Evolutionary conservation across 495 filamentous ascomycete genomes (phyloP).

Genomic region (Chaetomium cochliodes): DNA sequence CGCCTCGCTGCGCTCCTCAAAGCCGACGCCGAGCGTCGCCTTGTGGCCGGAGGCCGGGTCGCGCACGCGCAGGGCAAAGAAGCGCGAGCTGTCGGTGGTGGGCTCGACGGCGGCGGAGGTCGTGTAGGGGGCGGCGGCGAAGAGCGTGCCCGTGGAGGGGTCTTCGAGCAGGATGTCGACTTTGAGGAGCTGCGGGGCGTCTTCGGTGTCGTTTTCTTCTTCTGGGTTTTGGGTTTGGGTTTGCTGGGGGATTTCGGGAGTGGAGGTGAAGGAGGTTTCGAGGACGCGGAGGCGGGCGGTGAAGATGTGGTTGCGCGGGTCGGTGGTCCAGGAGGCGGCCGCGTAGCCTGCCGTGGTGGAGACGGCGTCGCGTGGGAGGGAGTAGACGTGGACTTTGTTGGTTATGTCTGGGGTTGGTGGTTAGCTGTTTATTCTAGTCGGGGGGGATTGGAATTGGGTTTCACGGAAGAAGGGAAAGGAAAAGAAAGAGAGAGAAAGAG

Average conservation of each 20-base stretch:
- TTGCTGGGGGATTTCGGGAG: background rate
- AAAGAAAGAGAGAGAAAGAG: background rate
- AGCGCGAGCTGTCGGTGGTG: constrained; percentile 69
- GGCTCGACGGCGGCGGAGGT: constrained; percentile 60
- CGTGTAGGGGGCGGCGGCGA: constrained; percentile 76
- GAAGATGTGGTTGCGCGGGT: constrained; percentile 70
- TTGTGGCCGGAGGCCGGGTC: constrained; percentile 65
- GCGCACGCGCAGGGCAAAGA: constrained; percentile 77
- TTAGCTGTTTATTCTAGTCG: background rate
- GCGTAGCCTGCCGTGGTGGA: constrained; percentile 67
- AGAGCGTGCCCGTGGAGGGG: constrained; percentile 63
- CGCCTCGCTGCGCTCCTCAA: constrained; percentile 78
- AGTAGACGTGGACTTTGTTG: constrained; percentile 71
- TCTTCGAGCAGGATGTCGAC: constrained; percentile 76
- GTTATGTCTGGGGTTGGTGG: constrained; percentile 47
- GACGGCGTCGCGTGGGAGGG: constrained; percentile 62
- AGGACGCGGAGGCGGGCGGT: constrained; percentile 75
- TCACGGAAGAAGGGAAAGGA: too few relatives aligned
- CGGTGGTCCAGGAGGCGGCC: constrained; percentile 73
- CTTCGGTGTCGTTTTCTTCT: constrained; percentile 9
- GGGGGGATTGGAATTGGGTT: background rate
- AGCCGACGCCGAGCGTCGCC: constrained; percentile 76
- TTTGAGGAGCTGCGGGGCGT: constrained; percentile 51
- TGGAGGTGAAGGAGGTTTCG: constrained; percentile 62
- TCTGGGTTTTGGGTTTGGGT: background rate